Evolutionary conservation across 2,329 filamentous ascomycete genomes (phyloP).

Genomic region (Sporothrix brasiliensis): DNA sequence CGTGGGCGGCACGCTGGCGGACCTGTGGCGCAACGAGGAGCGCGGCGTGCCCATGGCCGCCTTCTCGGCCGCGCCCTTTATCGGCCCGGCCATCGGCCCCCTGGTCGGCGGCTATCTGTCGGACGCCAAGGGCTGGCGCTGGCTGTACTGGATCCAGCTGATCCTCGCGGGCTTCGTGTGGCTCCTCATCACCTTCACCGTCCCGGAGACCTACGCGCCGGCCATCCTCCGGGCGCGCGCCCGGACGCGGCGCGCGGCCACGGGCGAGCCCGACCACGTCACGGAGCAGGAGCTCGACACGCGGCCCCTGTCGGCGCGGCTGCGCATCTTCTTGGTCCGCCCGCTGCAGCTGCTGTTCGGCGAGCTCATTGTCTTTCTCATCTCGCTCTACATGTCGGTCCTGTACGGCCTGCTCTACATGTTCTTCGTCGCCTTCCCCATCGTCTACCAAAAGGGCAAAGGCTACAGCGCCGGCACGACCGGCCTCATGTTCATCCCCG

Average conservation of each 20-base stretch:
- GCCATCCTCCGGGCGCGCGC: conserved; percentile 73
- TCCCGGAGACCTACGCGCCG: conserved; percentile 86
- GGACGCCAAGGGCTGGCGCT: conserved; percentile 39
- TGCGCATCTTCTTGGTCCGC: conserved; percentile 74
- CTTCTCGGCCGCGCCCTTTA: conserved; percentile 79
- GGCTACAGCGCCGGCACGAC: conserved; percentile 73
- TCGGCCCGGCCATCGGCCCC: conserved; percentile 77
- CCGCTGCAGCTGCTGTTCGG: conserved; percentile 84
- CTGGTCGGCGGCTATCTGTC: conserved; percentile 68
- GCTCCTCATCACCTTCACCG: conserved; percentile 80
- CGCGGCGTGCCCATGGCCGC: conserved; percentile 85
- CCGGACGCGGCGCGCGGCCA: conserved; percentile 68
- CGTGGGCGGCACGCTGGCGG: conserved; percentile 78
- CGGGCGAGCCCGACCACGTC: conserved; percentile 68
- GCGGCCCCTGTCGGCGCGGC: conserved; percentile 67
- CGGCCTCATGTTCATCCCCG: conserved; percentile 83
- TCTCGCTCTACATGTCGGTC: conserved; percentile 83
- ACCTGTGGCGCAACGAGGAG: conserved; percentile 83
- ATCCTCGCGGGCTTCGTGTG: conserved; percentile 73
- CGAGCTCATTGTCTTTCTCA: conserved; percentile 83
- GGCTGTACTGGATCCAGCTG: conserved; percentile 66
- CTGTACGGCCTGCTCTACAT: conserved; percentile 75
- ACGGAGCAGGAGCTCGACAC: conserved; percentile 80
- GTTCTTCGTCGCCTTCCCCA: conserved; percentile 72
- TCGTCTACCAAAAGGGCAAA: conserved; percentile 78